These are phyloP conservation scores for Erodium texanum DNA, from an alignment of 441 rosid species.

Conservation along the genomic window DNA sequence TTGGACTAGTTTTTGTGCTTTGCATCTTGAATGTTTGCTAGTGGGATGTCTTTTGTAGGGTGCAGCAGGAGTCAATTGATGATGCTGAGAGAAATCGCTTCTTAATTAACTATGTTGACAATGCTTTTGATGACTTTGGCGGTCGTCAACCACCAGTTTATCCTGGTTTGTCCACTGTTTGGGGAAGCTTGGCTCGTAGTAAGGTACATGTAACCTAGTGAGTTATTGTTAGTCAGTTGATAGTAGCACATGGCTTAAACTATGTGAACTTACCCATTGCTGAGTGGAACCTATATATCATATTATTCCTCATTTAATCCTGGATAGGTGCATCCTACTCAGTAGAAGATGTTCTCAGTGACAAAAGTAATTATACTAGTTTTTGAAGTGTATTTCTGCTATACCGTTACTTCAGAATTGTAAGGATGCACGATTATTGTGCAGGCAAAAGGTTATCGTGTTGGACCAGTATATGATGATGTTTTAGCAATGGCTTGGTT, in stretches of 20 bases:
- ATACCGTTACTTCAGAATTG: constrained; percentile 6
- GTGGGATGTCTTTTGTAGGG: constrained; percentile 43
- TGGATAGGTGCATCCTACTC: background rate
- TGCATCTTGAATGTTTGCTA: constrained; percentile 13
- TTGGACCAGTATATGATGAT: constrained; percentile 99
- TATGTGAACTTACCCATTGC: background rate
- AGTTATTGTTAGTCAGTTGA: background rate
- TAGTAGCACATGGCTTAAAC: constrained; percentile 3
- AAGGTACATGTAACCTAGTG: constrained; percentile 44
- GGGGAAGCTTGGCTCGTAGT: constrained; percentile 99
- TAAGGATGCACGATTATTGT: constrained; percentile 16
- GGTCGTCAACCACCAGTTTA: constrained; percentile 98
- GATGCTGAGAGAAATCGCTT: constrained; percentile 94
- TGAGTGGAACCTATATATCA: background rate
- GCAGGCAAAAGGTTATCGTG: constrained; percentile 99
- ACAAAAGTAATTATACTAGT: background rate
- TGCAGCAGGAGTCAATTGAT: constrained; percentile 96
- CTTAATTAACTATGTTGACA: constrained; percentile 89
- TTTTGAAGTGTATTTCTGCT: background rate
- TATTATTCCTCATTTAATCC: background rate
- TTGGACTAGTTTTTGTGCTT: constrained; percentile 12
- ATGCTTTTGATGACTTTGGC: constrained; percentile 98
- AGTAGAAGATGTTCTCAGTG: constrained; percentile 1
- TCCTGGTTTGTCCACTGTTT: constrained; percentile 95
- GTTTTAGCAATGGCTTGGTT: constrained; percentile 99